Percentiles rank a stretch among this genome's conserved stretches.
phyloP scores from a whole-genome alignment of 2,329 filamentous ascomycete species.

The Neurospora sp. region DNA sequence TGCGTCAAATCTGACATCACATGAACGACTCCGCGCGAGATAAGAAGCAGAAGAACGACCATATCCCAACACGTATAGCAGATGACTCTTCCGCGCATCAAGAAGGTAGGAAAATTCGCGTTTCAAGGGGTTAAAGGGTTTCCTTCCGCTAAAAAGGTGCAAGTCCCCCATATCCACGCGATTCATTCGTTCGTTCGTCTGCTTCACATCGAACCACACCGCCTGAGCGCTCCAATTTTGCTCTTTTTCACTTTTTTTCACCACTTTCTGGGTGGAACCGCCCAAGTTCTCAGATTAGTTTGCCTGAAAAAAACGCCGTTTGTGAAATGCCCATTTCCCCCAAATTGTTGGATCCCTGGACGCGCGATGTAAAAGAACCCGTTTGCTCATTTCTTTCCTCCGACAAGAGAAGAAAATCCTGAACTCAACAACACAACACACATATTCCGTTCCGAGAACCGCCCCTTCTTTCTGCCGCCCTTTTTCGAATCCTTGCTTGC shows the following conservation, averaged over 20 bases:
- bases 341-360: neutral
- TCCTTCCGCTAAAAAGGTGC: neutral
- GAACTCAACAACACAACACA: neutral
- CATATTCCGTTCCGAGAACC: slow-evolving; percentile 1
- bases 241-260: neutral
- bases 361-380: neutral
- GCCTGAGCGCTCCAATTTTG: neutral
- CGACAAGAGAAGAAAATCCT: neutral
- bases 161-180: neutral
- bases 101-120: neutral
- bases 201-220: neutral
- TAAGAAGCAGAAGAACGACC: neutral
- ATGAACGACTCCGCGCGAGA: neutral
- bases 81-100: neutral
- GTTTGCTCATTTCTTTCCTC: neutral
- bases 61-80: neutral
- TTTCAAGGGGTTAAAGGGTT: neutral
- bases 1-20: neutral
- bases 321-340: neutral
- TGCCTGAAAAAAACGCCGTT: neutral
- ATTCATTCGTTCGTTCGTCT: neutral
- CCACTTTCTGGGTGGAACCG: neutral
- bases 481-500: neutral
- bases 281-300: neutral
- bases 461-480: neutral